Conservation (phyloP, 495 filamentous ascomycete species). For the Cladorrhinum samala region DNA sequence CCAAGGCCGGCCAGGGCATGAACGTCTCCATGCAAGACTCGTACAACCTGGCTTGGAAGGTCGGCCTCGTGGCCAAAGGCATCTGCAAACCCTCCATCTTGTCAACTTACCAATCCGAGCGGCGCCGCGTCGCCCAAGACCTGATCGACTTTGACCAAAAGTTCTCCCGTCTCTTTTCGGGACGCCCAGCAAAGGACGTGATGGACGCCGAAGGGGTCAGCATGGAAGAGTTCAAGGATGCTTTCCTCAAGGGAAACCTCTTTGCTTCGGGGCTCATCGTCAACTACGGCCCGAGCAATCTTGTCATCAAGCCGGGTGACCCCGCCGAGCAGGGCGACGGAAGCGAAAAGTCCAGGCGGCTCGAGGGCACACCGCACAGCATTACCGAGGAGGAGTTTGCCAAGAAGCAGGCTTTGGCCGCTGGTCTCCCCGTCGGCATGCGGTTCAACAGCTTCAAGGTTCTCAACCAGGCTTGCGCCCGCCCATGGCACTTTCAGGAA, state of each 20-base stretch:
- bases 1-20: conserved; percentile 74
- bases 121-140: conserved; percentile 62
- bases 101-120: conserved; percentile 64
- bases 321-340: conserved; percentile 38
- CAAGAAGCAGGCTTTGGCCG: conserved; percentile 20
- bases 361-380: not conserved
- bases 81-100: conserved; percentile 52
- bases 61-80: conserved; percentile 55
- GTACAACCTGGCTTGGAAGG: conserved; percentile 73
- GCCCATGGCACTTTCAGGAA: conserved; percentile 50
- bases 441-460: conserved; percentile 56
- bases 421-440: conserved; percentile 36
- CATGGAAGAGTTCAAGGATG: conserved; percentile 41
- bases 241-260: conserved; percentile 32
- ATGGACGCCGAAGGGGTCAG: conserved; percentile 38
- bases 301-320: conserved; percentile 23
- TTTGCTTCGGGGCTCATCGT: conserved; percentile 35
- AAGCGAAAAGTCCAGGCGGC: conserved; percentile 32
- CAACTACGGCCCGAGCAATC: conserved; percentile 26
- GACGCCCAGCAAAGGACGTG: conserved; percentile 38
- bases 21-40: conserved; percentile 64
- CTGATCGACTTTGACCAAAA: conserved; percentile 68
- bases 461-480: conserved; percentile 52
- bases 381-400: conserved; percentile 13
- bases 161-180: conserved; percentile 46